phyloP scores from a whole-genome alignment of 345 rosid species.

The Euphorbia tirucalli region DNA sequence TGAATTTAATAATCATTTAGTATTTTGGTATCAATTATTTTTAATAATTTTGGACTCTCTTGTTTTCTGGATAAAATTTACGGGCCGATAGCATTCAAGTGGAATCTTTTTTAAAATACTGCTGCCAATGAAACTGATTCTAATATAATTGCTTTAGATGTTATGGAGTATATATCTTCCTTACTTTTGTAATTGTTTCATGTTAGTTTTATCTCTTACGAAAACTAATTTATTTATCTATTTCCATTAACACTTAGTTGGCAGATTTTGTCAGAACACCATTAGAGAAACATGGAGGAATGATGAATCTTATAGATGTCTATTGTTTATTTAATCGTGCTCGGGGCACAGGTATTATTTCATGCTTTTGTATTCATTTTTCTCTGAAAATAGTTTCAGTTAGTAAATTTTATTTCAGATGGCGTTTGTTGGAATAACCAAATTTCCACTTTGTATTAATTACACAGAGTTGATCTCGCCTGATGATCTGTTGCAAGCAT shows the following conservation, averaged over 20 bases:
- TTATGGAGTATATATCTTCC: neutral
- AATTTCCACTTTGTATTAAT: neutral
- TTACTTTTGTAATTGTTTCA: neutral
- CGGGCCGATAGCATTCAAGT: neutral
- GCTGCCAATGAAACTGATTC: neutral
- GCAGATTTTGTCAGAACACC: constrained; percentile 95
- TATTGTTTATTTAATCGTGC: constrained; percentile 96
- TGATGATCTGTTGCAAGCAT: constrained; percentile 89
- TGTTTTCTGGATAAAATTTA: neutral
- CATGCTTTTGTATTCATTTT: neutral
- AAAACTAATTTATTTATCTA: constrained; percentile 15
- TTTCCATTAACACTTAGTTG: constrained; percentile 44
- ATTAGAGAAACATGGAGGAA: constrained; percentile 85
- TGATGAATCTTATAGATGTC: constrained; percentile 89
- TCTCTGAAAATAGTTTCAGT: constrained; percentile 1
- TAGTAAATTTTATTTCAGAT: neutral
- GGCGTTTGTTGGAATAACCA: neutral
- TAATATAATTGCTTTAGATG: neutral
- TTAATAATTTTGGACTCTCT: neutral
- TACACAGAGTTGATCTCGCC: constrained; percentile 84
- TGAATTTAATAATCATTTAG: neutral
- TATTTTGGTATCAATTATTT: neutral
- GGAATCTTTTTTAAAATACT: neutral
- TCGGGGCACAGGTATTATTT: constrained; percentile 79
- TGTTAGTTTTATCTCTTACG: neutral